Evolutionary conservation across 2,329 filamentous ascomycete species (phyloP).

Genomic region (Ophiostoma himal-ulmi): DNA sequence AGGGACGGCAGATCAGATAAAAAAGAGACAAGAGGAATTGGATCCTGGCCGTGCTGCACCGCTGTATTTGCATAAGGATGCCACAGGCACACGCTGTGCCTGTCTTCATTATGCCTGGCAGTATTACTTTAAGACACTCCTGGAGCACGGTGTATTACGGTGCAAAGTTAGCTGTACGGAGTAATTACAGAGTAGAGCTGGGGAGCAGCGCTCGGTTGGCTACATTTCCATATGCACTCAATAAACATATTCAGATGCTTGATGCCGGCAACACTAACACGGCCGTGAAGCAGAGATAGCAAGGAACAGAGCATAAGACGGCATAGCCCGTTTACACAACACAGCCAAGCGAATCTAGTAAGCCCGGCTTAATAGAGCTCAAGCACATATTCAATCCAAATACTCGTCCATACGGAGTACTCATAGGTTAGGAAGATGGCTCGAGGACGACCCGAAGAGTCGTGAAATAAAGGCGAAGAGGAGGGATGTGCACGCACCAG

Average conservation of each 20-base stretch:
- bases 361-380: background rate
- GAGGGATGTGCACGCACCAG: background rate
- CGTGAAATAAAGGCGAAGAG: background rate
- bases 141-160: too few relatives aligned
- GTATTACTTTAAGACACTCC: too few relatives aligned
- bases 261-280: background rate
- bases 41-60: background rate
- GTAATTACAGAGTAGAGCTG: too few relatives aligned
- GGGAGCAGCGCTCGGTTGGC: background rate
- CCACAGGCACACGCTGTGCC: too few relatives aligned
- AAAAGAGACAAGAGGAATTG: background rate
- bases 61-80: too few relatives aligned
- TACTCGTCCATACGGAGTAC: background rate
- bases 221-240: background rate
- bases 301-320: background rate
- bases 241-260: background rate
- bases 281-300: background rate
- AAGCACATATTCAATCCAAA: background rate
- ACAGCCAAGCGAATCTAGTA: background rate
- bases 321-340: background rate
- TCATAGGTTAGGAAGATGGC: background rate
- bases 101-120: too few relatives aligned
- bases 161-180: background rate
- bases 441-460: background rate
- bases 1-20: background rate